These are phyloP conservation scores for Pythium grandisporangium DNA, from an alignment of 352 stramenopile genomes.

Conservation along the genomic window DNA sequence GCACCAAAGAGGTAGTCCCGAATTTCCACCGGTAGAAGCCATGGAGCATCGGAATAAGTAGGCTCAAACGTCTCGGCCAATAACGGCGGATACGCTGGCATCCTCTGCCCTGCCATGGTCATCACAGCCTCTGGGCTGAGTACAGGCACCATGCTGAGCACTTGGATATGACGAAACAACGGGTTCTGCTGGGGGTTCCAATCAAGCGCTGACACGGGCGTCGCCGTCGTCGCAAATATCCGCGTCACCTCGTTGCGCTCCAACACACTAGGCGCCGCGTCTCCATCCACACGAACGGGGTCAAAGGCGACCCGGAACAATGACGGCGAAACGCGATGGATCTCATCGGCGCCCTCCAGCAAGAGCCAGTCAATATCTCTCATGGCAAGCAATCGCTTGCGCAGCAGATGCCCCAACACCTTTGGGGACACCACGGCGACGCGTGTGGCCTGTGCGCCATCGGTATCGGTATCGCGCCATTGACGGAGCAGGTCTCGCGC, in stretches of 20 bases:
- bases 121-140: slow-evolving; percentile 10
- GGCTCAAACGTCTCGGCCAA: slow-evolving; percentile 41
- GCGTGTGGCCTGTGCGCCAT: slow-evolving; percentile 12
- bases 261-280: neutral
- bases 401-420: slow-evolving; percentile 26
- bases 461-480: slow-evolving; percentile 10
- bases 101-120: slow-evolving; percentile 4
- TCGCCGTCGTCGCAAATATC: slow-evolving; percentile 52
- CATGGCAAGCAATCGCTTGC: slow-evolving; percentile 16
- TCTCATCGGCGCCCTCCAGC: slow-evolving; percentile 54
- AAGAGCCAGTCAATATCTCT: slow-evolving; percentile 36
- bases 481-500: neutral
- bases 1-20: slow-evolving; percentile 56
- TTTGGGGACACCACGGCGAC: slow-evolving; percentile 40
- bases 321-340: slow-evolving; percentile 45
- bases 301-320: slow-evolving; percentile 36
- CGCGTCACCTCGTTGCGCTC: no score
- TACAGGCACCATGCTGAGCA: slow-evolving; percentile 53
- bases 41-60: neutral
- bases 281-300: slow-evolving; percentile 7
- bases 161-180: slow-evolving; percentile 49
- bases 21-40: slow-evolving; percentile 14
- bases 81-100: slow-evolving; percentile 22
- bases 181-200: slow-evolving; percentile 33
- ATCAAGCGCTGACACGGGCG: slow-evolving; percentile 41